phyloP scores from a whole-genome alignment of 1,139 yeast species.

The Kluyveromyces sp. region DNA sequence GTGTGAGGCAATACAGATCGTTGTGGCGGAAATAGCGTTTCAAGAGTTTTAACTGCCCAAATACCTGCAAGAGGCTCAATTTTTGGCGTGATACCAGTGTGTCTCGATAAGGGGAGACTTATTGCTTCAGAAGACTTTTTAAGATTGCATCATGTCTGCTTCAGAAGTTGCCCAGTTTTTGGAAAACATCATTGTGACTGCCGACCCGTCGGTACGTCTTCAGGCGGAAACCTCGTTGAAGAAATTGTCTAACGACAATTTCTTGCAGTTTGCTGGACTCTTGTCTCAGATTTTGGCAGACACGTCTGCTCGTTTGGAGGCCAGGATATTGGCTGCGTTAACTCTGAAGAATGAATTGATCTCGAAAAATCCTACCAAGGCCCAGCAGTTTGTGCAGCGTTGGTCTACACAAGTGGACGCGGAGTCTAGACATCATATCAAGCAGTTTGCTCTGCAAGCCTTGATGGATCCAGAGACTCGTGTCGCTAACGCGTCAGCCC shows the following conservation, averaged over 20 bases:
- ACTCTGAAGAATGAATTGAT: slow-evolving; percentile 81
- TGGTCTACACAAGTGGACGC: slow-evolving; percentile 41
- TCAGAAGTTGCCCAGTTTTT: slow-evolving; percentile 65
- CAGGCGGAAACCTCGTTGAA: slow-evolving; percentile 76
- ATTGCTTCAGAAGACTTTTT: not conserved
- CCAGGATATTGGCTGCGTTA: slow-evolving; percentile 86
- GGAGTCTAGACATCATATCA: slow-evolving; percentile 55
- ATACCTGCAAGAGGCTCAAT: no score
- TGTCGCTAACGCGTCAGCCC: slow-evolving; percentile 87
- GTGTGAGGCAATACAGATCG: no score
- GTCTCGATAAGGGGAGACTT: no score
- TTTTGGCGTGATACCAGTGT: no score
- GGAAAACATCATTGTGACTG: slow-evolving; percentile 68
- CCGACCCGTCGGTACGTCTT: slow-evolving; percentile 60
- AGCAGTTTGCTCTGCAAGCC: slow-evolving; percentile 57
- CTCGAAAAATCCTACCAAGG: slow-evolving; percentile 57
- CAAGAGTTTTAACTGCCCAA: no score
- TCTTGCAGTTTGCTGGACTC: slow-evolving; percentile 62
- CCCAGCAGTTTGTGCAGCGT: slow-evolving; percentile 45
- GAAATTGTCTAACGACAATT: slow-evolving; percentile 67
- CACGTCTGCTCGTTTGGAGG: slow-evolving; percentile 63
- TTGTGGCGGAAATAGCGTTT: no score
- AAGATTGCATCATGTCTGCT: slow-evolving; percentile 10
- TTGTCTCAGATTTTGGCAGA: slow-evolving; percentile 69
- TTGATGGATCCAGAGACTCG: slow-evolving; percentile 62